These are phyloP conservation scores for Nannizzia gypsea DNA, from an alignment of 2,329 filamentous ascomycete species.

Conservation along the genomic window DNA sequence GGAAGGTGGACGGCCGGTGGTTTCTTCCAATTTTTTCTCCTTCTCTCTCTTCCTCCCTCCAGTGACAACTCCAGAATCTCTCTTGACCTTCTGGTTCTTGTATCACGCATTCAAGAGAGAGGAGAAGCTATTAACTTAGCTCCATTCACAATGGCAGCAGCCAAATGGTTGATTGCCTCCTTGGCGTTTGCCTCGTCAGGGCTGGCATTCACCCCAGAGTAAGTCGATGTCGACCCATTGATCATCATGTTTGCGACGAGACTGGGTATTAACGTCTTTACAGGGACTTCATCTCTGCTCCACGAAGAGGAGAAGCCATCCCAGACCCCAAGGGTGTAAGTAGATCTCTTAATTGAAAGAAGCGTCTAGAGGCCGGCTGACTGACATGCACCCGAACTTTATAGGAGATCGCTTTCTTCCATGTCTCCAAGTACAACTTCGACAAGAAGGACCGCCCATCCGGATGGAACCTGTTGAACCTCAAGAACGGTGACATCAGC, in stretches of 20 bases:
- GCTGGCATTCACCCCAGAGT: slow-evolving; percentile 19
- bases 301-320: slow-evolving; percentile 26
- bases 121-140: slow-evolving; percentile 4
- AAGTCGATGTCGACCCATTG: slow-evolving; percentile 7
- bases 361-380: not conserved
- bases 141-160: slow-evolving; percentile 12
- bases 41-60: not conserved
- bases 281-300: slow-evolving; percentile 29
- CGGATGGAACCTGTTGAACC: slow-evolving; percentile 58
- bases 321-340: slow-evolving; percentile 32
- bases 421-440: slow-evolving; percentile 69
- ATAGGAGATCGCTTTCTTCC: slow-evolving; percentile 36
- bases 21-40: not conserved
- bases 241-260: not conserved
- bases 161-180: slow-evolving; percentile 16
- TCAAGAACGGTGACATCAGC: slow-evolving; percentile 53
- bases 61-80: slow-evolving; percentile 4
- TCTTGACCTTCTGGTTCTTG: slow-evolving; percentile 3
- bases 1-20: not conserved
- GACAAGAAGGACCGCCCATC: slow-evolving; percentile 50
- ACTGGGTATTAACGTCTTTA: not conserved
- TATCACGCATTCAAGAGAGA: slow-evolving; percentile 3
- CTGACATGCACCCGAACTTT: not conserved
- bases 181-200: slow-evolving; percentile 17
- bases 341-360: slow-evolving; percentile 6